These are phyloP conservation scores for Phaeosphaeria sp. DNA, from an alignment of 2,329 filamentous ascomycete genomes.

Conservation along the genomic window DNA sequence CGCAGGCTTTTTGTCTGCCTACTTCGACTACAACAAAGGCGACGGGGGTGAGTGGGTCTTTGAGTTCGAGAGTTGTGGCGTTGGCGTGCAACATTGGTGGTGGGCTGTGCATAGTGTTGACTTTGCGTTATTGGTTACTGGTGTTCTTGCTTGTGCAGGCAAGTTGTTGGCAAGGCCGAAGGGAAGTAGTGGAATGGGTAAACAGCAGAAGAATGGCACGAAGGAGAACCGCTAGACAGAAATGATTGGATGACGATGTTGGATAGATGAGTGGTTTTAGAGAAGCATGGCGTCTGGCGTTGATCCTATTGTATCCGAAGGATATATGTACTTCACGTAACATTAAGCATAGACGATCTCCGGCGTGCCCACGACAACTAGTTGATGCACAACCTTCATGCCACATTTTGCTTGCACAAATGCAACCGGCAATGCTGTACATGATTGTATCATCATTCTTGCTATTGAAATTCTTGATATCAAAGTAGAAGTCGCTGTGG, in stretches of 20 bases:
- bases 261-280: background rate
- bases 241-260: background rate
- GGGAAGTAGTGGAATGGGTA: background rate
- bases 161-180: background rate
- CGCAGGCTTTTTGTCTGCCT: conserved; percentile 83
- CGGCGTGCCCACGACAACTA: too few relatives aligned
- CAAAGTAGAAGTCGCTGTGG: background rate
- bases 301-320: too few relatives aligned
- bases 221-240: background rate
- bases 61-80: conserved; percentile 77
- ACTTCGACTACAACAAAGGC: conserved; percentile 75
- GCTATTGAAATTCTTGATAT: background rate
- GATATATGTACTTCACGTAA: background rate
- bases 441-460: background rate
- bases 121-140: conserved; percentile 1
- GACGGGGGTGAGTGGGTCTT: conserved; percentile 86
- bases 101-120: conserved; percentile 75
- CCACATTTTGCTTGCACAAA: too few relatives aligned
- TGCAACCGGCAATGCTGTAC: too few relatives aligned
- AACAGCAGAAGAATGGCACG: background rate
- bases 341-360: background rate
- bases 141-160: background rate
- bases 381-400: too few relatives aligned
- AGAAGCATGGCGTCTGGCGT: too few relatives aligned
- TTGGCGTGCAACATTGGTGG: conserved; percentile 92